A percentile compares a stretch with the other conserved stretches of the same genome.
phyloP scores from a whole-genome alignment of 805 yeast genomes.

The Ogataea chonburiensis region DNA sequence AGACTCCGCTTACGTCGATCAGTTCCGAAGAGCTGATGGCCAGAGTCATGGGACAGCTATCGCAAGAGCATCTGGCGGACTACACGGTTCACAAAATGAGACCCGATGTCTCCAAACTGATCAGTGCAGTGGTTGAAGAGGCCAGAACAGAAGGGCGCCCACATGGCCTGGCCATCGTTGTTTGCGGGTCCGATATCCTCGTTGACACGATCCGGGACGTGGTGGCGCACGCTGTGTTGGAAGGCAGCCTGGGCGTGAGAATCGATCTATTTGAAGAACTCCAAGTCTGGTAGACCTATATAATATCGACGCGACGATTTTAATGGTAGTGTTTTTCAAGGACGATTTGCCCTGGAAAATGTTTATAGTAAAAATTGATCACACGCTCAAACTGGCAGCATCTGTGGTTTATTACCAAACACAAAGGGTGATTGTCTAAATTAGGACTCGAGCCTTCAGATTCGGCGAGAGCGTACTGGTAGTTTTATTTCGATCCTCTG shows the following conservation, averaged over 20 bases:
- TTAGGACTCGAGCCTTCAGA: conserved; percentile 1
- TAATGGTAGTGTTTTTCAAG: conserved; percentile 1
- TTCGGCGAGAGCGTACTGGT: not conserved
- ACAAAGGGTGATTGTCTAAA: conserved; percentile 4
- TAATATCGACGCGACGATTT: conserved; percentile 11
- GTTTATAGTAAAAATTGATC: conserved; percentile 11
- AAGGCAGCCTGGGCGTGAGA: conserved; percentile 31
- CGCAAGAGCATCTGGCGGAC: conserved; percentile 34
- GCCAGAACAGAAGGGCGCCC: conserved; percentile 7
- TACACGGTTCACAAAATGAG: conserved; percentile 30
- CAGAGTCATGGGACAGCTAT: conserved; percentile 29
- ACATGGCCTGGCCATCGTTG: conserved; percentile 46
- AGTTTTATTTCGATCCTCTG: not conserved
- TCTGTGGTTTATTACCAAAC: conserved; percentile 6
- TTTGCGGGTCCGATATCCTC: conserved; percentile 55
- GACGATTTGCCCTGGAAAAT: conserved; percentile 12
- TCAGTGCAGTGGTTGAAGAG: conserved; percentile 29
- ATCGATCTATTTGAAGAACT: conserved; percentile 58
- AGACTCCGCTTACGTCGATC: conserved; percentile 8
- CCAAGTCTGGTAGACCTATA: conserved; percentile 49
- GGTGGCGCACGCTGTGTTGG: conserved; percentile 32
- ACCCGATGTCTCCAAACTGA: conserved; percentile 17
- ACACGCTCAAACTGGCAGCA: conserved; percentile 14
- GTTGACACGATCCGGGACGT: conserved; percentile 51
- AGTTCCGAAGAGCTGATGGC: conserved; percentile 26